Conservation (phyloP, 2,329 filamentous ascomycete genomes). For the Coniochaeta pulveracea region DNA sequence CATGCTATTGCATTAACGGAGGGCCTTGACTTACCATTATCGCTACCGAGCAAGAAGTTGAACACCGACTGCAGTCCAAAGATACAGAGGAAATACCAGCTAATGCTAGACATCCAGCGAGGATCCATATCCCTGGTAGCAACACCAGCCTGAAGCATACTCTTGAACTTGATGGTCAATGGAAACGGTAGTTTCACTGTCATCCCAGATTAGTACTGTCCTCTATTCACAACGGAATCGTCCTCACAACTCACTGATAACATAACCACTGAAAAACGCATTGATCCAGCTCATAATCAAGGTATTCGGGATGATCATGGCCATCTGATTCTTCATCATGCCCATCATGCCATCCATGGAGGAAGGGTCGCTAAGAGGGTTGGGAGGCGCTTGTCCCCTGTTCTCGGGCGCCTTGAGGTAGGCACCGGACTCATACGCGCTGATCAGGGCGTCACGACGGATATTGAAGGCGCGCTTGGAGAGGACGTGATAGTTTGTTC, state of each 20-base stretch:
- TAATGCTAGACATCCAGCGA: conserved; percentile 95
- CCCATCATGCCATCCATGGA: conserved; percentile 99
- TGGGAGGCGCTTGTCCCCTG: conserved; percentile 77
- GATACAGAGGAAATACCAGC: conserved; percentile 97
- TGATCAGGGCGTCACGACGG: conserved; percentile 70
- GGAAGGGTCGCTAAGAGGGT: conserved; percentile 89
- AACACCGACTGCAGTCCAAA: conserved; percentile 96
- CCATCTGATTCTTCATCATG: conserved; percentile 99
- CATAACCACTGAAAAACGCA: conserved; percentile 95
- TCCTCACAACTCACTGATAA: conserved; percentile 82
- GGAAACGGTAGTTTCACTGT: conserved; percentile 96
- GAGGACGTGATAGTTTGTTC: conserved; percentile 70
- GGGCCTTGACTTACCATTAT: conserved; percentile 61
- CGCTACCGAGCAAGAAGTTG: conserved; percentile 89
- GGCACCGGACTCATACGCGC: conserved; percentile 72
- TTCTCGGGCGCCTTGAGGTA: conserved; percentile 84
- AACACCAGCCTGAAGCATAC: conserved; percentile 95
- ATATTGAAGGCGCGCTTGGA: conserved; percentile 65
- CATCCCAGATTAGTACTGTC: conserved; percentile 9
- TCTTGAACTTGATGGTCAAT: conserved; percentile 97
- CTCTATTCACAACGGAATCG: background rate
- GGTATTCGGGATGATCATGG: conserved; percentile 98
- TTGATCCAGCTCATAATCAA: conserved; percentile 99
- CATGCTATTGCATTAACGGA: too few species aligned
- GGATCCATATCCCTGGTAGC: conserved; percentile 94